Percentiles rank a stretch among this genome's conserved stretches.
phyloP scores from a whole-genome alignment of 495 filamentous ascomycete genomes.

The Aspergillus bertholletiae region DNA sequence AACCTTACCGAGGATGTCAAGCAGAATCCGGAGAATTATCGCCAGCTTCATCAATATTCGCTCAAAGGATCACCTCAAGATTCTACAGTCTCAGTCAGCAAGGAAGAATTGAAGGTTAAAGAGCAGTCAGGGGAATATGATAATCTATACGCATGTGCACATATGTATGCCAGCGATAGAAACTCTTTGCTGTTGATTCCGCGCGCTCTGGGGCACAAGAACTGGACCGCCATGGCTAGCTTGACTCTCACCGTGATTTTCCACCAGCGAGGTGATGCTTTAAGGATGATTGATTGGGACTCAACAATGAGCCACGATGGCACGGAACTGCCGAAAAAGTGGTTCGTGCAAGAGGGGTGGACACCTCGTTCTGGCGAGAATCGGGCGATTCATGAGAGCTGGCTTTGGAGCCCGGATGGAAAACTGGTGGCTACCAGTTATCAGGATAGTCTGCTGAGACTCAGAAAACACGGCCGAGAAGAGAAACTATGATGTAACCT shows the following conservation, averaged over 20 bases:
- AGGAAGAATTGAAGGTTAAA: constrained; percentile 15
- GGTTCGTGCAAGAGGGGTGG: constrained; percentile 68
- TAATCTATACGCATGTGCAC: constrained; percentile 60
- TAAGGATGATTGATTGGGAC: constrained; percentile 40
- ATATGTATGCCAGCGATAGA: constrained; percentile 65
- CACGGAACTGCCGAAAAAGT: constrained; percentile 39
- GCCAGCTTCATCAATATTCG: constrained; percentile 58
- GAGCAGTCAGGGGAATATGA: constrained; percentile 35
- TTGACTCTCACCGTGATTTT: constrained; percentile 61
- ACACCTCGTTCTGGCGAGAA: constrained; percentile 54
- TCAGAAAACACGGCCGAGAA: constrained; percentile 12
- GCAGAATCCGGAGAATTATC: constrained; percentile 46
- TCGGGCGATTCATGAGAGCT: constrained; percentile 56
- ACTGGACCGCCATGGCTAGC: constrained; percentile 53
- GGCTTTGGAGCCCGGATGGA: constrained; percentile 61
- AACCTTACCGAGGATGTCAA: constrained; percentile 43
- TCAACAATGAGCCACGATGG: constrained; percentile 8
- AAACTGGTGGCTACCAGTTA: constrained; percentile 59
- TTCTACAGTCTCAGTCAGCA: constrained; percentile 8
- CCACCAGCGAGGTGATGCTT: constrained; percentile 41
- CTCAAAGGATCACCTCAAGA: constrained; percentile 40
- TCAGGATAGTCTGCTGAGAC: constrained; percentile 55
- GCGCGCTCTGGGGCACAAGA: constrained; percentile 55
- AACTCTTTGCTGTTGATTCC: constrained; percentile 64
- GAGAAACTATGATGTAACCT: constrained; percentile 23